Evolutionary conservation across 306 rosid genomes (phyloP), one percentile per base, ranked within the genome.

Genomic region (Acacia confusa): DNA sequence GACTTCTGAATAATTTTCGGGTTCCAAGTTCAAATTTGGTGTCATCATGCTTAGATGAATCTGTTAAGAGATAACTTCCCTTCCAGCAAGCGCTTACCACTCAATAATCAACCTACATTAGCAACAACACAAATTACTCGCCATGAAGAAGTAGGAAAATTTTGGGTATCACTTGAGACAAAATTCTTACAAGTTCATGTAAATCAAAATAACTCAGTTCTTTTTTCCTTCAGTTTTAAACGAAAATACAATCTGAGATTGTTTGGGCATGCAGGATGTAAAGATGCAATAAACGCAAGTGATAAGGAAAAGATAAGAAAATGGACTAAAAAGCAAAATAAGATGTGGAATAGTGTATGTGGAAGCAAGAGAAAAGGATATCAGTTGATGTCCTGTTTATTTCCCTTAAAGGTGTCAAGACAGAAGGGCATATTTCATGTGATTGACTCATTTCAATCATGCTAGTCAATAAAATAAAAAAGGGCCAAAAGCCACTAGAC

Each of bases 11-110:
- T 85, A 65, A 55, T 87, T 86, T 74, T 88, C 89, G 25, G 84
- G 84, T 82, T 88, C 90, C 72, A 89, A 67, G 86, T 94, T 92
- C 82, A 86, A 83, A 79, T 87, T 92, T 57, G 84, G 92, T 14
- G 85, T 83, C 86, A 82, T 60, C 97, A 92, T 91, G 79, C 77
- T 89, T 81, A 72, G 16, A 36, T 78, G 28, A 48, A 83, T 20
- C 80, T 53, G 41, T 15, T 61, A 70, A 47, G 75, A 72, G 73
- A 71, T 83, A 60, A 63, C 76, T 86, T 83, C 67, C 78, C 74
- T 68, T 60, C 64, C 19, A 71, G 75, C 45, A 71, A 57, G 63
- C 36, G 82, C 81, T 77, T 47, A 67, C 48, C 82, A 78, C 47
- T 58, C 79, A 58, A 71, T 6, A 71, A 40, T 85, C 76, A 73